phyloP scores from a whole-genome alignment of 441 rosid genomes.

The Theobroma grandiflorum region DNA sequence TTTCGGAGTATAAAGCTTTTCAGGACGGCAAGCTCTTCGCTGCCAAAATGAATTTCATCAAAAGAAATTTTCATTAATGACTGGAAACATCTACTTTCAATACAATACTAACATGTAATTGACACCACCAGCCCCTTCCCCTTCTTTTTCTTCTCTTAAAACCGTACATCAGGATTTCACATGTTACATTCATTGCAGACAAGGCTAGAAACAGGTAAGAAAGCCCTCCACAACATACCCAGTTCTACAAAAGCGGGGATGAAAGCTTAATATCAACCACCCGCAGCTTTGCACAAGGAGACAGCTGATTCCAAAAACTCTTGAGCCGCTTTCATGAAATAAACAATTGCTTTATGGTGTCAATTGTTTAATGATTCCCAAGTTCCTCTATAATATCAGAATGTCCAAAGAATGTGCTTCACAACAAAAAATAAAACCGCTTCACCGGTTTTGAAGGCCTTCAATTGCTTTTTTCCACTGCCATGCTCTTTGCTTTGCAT shows the following conservation, averaged over 20 bases:
- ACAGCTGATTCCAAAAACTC: slow-evolving; percentile 35
- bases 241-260: slow-evolving; percentile 14
- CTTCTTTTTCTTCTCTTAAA: slow-evolving; percentile 21
- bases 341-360: slow-evolving; percentile 32
- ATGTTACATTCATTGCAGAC: slow-evolving; percentile 27
- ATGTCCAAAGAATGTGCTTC: slow-evolving; percentile 34
- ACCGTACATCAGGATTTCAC: slow-evolving; percentile 24
- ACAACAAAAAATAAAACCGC: slow-evolving; percentile 5
- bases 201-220: slow-evolving; percentile 20
- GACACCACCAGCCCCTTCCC: slow-evolving; percentile 17
- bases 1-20: background rate
- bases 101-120: slow-evolving; percentile 32
- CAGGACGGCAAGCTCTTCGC: background rate
- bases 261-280: slow-evolving; percentile 23
- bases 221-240: slow-evolving; percentile 21
- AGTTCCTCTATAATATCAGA: slow-evolving; percentile 30
- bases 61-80: slow-evolving; percentile 38
- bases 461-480: slow-evolving; percentile 99
- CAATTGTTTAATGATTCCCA: slow-evolving; percentile 20
- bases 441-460: slow-evolving; percentile 82
- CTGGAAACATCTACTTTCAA: slow-evolving; percentile 28
- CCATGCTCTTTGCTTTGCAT: slow-evolving; percentile 87
- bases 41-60: background rate
- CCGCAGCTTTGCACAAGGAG: slow-evolving; percentile 30
- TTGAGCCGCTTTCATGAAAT: slow-evolving; percentile 35